phyloP scores from a whole-genome alignment of 805 yeast species.

The Saturnispora halmiae region DNA sequence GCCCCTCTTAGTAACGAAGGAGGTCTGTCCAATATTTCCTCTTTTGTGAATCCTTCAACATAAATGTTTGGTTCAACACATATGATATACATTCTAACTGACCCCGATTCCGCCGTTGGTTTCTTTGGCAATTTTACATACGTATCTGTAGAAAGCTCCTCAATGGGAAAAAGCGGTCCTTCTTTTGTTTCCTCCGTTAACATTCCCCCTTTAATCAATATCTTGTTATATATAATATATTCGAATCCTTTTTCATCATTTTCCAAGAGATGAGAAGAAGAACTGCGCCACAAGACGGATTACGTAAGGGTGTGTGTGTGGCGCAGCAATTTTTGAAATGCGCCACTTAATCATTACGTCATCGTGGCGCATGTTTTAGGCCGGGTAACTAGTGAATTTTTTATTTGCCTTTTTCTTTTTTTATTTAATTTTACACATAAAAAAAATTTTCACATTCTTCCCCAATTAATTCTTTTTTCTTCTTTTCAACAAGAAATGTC shows the following conservation, averaged over 20 bases:
- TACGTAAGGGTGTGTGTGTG: too few species aligned
- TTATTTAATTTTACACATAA: neutral
- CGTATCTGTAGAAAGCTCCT: slow-evolving; percentile 29
- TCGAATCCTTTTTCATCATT: too few species aligned
- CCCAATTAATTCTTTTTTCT: slow-evolving; percentile 2
- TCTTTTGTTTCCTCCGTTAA: slow-evolving; percentile 1
- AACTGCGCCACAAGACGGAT: neutral
- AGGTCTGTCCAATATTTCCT: slow-evolving; percentile 55
- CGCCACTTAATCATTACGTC: too few species aligned
- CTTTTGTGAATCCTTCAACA: slow-evolving; percentile 68
- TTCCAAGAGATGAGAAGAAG: neutral
- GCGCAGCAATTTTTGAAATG: too few species aligned
- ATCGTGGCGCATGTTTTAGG: neutral
- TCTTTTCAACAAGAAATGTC: slow-evolving; percentile 11
- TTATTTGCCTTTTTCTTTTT: slow-evolving; percentile 4
- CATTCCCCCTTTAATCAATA: too few species aligned
- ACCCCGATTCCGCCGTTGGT: slow-evolving; percentile 52
- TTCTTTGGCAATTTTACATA: slow-evolving; percentile 43
- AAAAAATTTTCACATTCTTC: slow-evolving; percentile 4
- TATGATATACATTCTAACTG: slow-evolving; percentile 61
- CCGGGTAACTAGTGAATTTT: too few species aligned
- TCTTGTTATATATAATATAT: too few species aligned
- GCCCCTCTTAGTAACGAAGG: slow-evolving; percentile 81
- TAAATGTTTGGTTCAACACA: slow-evolving; percentile 76
- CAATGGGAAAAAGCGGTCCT: slow-evolving; percentile 43